Evolutionary conservation across 1,284 basidiomycete species (phyloP).

Genomic region (Moesziomyces antarcticus): DNA sequence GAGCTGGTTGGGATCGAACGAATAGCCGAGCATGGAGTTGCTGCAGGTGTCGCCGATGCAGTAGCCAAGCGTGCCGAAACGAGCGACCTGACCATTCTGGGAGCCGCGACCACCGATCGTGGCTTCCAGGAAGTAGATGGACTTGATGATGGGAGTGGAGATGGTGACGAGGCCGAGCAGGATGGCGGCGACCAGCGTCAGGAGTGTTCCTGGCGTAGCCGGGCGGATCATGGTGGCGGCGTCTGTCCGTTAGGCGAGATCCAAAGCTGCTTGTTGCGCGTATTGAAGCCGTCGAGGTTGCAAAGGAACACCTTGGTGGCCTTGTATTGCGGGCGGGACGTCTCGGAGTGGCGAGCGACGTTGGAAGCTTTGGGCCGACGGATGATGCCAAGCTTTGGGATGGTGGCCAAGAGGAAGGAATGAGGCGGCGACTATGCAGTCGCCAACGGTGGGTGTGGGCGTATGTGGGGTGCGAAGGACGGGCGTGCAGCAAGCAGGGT

Average conservation of each 20-base stretch:
- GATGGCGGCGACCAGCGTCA: slow-evolving; percentile 53
- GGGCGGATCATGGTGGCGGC: slow-evolving; percentile 41
- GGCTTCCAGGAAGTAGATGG: slow-evolving; percentile 57
- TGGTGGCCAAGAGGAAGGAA: neutral
- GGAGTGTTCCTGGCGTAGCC: slow-evolving; percentile 56
- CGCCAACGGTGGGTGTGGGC: neutral
- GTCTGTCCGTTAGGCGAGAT: too few relatives aligned
- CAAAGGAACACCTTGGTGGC: too few relatives aligned
- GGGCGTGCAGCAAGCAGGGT: too few relatives aligned
- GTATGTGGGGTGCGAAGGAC: neutral
- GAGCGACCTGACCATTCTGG: slow-evolving; percentile 33
- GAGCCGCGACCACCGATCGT: slow-evolving; percentile 46
- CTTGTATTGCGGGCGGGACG: too few relatives aligned
- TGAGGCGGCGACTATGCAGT: neutral
- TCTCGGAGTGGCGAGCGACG: too few relatives aligned
- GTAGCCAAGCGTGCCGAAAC: slow-evolving; percentile 55
- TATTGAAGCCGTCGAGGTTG: too few relatives aligned
- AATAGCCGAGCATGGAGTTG: slow-evolving; percentile 52
- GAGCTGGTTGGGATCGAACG: slow-evolving; percentile 59
- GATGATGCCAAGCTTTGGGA: neutral
- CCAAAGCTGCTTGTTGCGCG: too few relatives aligned
- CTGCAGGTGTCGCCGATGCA: slow-evolving; percentile 51
- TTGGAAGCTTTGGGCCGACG: too few relatives aligned
- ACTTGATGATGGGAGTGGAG: slow-evolving; percentile 59
- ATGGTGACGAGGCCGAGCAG: slow-evolving; percentile 59